Percentiles rank a stretch among this genome's conserved stretches.
These are phyloP conservation scores for Crithidia fasciculata DNA, from an alignment of 208 protist species.

Conservation along the genomic window DNA sequence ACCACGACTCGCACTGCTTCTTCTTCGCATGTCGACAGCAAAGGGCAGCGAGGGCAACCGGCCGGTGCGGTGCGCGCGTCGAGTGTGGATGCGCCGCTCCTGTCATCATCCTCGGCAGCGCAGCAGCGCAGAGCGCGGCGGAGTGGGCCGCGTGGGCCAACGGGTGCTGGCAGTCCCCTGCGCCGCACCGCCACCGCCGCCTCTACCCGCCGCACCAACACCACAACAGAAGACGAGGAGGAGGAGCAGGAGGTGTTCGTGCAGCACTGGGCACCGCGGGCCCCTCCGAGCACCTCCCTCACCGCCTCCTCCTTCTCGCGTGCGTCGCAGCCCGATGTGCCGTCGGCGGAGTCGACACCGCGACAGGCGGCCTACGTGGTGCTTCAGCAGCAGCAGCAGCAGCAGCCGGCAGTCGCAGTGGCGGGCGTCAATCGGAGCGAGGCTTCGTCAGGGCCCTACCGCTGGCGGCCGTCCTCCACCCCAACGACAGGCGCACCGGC, in stretches of 20 bases:
- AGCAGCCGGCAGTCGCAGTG: not conserved
- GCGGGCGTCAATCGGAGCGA: no score
- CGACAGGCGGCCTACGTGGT: constrained; percentile 5
- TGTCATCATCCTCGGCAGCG: not conserved
- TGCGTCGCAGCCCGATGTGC: constrained; percentile 27
- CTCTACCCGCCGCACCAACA: not conserved
- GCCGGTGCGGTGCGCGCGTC: not conserved
- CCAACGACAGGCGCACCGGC: not conserved
- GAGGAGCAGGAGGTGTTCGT: constrained; percentile 24
- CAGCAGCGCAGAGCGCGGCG: no score
- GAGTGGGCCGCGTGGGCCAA: no score
- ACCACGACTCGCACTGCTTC: constrained; percentile 3
- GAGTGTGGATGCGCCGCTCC: not conserved
- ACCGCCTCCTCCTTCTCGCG: constrained; percentile 37
- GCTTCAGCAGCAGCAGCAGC: constrained; percentile 6
- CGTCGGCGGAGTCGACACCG: constrained; percentile 29
- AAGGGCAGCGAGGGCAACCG: not conserved
- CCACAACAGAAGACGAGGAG: not conserved
- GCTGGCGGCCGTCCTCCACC: not conserved
- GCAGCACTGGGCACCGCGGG: constrained; percentile 27
- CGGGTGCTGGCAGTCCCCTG: not conserved
- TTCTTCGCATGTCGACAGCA: not conserved
- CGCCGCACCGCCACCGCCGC: constrained; percentile 2
- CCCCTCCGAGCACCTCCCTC: constrained; percentile 24
- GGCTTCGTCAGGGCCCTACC: not conserved